Evolutionary conservation across 805 yeast genomes (phyloP), one percentile per base, ranked within the genome.

Genomic region (Sugiyamaella boreocaroliniensis): DNA sequence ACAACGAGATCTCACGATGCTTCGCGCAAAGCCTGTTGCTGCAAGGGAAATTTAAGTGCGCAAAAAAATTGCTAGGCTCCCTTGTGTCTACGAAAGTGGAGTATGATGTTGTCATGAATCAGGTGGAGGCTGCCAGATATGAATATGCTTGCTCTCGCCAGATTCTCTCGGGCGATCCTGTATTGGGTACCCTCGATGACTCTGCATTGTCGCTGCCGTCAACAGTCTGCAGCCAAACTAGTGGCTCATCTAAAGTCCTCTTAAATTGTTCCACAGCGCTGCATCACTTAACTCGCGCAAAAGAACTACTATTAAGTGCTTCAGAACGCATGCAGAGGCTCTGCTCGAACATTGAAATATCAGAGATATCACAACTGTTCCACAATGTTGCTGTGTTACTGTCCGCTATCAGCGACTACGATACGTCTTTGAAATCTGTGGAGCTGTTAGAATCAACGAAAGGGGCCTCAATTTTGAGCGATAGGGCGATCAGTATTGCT

Each of bases 141-240:
- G 37, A 10, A 4, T 32, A 32, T 9, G n/a, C n/a, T 4, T 14
- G 37, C n/a, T 10, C 37, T 9, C 37, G 37, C n/a, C 37, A 9
- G n/a, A 14, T 55, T n/a, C 56, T 67, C 19, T 47, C 46, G 22
- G 55, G 57, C 15, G 82, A 80, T 60, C 82, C 85, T 0, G 72
- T 76, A 32, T 71, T 75, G 45, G 74, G 77, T 3, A 72, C 75
- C 6, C 57, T 79, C 43, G 76, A 71, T 47, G 83, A 79, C 40
- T 76, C 82, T 0, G 79, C 77, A 0, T 62, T 77, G 50, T 72
- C 78, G 0, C 62, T 75, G 9, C 80, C 82, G 0, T 68, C 76
- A 1, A 61, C 26, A 29, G 34, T 29, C 5, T 19, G 14, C 5
- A 14, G 7, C 2, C 34, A 43, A 19, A 19, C 4, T 12, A 26